phyloP scores from a whole-genome alignment of 768 basidiomycete genomes.

The Calocybe gangraenosa region DNA sequence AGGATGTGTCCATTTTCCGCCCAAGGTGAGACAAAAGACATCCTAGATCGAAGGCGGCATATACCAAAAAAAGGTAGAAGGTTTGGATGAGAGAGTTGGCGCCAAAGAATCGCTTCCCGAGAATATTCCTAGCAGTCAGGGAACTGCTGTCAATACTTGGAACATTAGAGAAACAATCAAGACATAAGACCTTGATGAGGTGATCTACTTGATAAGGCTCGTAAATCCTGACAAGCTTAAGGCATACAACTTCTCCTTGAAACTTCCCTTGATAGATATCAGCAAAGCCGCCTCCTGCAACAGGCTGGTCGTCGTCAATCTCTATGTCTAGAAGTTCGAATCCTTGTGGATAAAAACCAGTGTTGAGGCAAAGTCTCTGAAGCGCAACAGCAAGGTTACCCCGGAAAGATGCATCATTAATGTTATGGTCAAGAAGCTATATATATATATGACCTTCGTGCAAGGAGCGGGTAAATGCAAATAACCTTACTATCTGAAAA shows the following conservation, averaged over 20 bases:
- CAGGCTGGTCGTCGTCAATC: not conserved
- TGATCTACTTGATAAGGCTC: not conserved
- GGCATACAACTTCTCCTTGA: slow-evolving; percentile 4
- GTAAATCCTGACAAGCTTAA: slow-evolving; percentile 1
- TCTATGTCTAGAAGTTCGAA: not conserved
- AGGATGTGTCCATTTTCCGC: slow-evolving; percentile 30
- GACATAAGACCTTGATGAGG: not conserved
- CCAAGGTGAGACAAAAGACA: slow-evolving; percentile 33
- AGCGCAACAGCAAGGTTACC: not conserved
- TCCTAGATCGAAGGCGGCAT: slow-evolving; percentile 17
- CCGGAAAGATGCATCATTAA: not conserved
- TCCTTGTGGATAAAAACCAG: not conserved
- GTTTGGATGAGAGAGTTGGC: slow-evolving; percentile 12
- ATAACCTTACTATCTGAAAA: too few species aligned
- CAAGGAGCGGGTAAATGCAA: too few species aligned
- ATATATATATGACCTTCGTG: too few species aligned
- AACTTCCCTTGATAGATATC: slow-evolving; percentile 5
- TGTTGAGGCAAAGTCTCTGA: not conserved
- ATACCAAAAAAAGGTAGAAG: slow-evolving; percentile 33
- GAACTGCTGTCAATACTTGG: too few species aligned
- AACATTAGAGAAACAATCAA: too few species aligned
- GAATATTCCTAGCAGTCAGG: slow-evolving; percentile 3
- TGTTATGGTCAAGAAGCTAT: too few species aligned
- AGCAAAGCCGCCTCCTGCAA: not conserved
- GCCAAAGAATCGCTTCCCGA: slow-evolving; percentile 9